phyloP scores from a whole-genome alignment of 2,329 filamentous ascomycete species.

The Rutstroemia sp. region DNA sequence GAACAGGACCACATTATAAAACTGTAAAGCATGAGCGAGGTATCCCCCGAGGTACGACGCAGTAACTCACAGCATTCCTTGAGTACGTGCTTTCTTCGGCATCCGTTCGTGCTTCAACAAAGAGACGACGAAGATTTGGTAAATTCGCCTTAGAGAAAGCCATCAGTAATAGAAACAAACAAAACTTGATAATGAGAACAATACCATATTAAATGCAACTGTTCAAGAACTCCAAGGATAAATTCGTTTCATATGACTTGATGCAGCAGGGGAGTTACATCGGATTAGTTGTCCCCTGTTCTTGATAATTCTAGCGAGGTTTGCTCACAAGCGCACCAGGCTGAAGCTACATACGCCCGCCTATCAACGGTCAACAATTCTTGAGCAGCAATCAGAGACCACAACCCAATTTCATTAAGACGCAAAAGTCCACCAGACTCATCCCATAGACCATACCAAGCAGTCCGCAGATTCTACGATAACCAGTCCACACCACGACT shows the following conservation, averaged over 20 bases:
- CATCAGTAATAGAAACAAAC: slow-evolving; percentile 7
- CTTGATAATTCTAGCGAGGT: slow-evolving; percentile 10
- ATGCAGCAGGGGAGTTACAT: slow-evolving; percentile 14
- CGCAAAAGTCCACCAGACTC: not conserved
- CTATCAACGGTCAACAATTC: slow-evolving; percentile 6
- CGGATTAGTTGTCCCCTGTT: slow-evolving; percentile 8
- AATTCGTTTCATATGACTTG: slow-evolving; percentile 18
- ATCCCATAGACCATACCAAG: not conserved
- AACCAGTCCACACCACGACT: slow-evolving; percentile 10
- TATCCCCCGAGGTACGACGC: slow-evolving; percentile 1
- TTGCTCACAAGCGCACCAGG: slow-evolving; percentile 7
- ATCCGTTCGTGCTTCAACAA: slow-evolving; percentile 89
- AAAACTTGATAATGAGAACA: slow-evolving; percentile 1
- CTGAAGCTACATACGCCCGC: slow-evolving; percentile 5
- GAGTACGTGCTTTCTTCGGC: slow-evolving; percentile 93
- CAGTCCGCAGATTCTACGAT: not conserved
- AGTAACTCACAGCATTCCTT: slow-evolving; percentile 68
- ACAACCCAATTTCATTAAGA: not conserved
- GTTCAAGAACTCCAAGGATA: not conserved
- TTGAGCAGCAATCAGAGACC: slow-evolving; percentile 8
- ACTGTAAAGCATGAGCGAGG: slow-evolving; percentile 45
- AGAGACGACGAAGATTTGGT: slow-evolving; percentile 90
- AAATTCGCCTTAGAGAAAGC: slow-evolving; percentile 53
- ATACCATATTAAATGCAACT: slow-evolving; percentile 19
- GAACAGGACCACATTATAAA: slow-evolving; percentile 95